A percentile compares a stretch with the other conserved stretches of the same genome.
Conservation (phyloP, 1,139 yeast genomes). For the Arxiozyma slooffiae region DNA sequence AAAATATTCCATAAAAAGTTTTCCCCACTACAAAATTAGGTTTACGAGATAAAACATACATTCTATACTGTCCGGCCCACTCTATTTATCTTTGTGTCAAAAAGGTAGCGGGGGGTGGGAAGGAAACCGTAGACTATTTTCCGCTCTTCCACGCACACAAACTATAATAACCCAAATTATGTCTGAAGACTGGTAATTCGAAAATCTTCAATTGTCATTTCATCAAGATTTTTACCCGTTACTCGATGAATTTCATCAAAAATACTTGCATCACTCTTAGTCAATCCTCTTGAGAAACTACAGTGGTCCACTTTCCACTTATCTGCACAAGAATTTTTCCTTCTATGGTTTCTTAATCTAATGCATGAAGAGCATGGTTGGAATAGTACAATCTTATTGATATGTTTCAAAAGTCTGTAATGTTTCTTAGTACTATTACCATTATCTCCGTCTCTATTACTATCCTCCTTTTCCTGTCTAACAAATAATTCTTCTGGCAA, state of each 20-base stretch:
- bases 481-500: slow-evolving; percentile 6
- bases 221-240: slow-evolving; percentile 16
- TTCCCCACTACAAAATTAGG: neutral
- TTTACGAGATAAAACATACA: neutral
- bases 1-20: too few species aligned
- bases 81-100: neutral
- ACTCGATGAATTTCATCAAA: slow-evolving; percentile 17
- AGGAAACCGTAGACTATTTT: too few species aligned
- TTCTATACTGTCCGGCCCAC: neutral
- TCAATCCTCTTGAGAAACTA: slow-evolving; percentile 25
- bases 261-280: slow-evolving; percentile 25
- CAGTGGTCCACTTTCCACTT: slow-evolving; percentile 9
- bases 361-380: slow-evolving; percentile 19
- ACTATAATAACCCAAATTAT: too few species aligned
- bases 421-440: neutral
- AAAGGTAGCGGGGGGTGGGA: too few species aligned
- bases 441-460: neutral
- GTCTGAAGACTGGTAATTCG: slow-evolving; percentile 19
- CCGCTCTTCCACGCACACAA: too few species aligned
- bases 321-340: neutral
- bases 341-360: slow-evolving; percentile 3
- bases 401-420: slow-evolving; percentile 20
- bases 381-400: slow-evolving; percentile 26
- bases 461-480: neutral
- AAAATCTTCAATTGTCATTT: slow-evolving; percentile 23